phyloP scores from a whole-genome alignment of 495 filamentous ascomycete genomes.

The Achaetomiella virescens region DNA sequence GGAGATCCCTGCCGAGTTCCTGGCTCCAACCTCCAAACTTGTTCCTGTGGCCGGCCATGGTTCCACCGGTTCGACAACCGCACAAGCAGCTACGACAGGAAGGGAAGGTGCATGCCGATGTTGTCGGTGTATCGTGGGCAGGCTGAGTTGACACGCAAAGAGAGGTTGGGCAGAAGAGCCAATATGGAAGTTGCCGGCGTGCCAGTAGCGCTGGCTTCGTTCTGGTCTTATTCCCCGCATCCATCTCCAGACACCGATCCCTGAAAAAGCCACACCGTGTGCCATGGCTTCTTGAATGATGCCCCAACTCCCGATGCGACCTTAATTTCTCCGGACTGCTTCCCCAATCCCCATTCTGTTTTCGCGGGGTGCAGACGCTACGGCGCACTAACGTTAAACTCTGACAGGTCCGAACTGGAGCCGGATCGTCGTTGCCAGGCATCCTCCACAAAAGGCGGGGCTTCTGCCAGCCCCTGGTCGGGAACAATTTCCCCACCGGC shows the following conservation, averaged over 20 bases:
- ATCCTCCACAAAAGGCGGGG: too few relatives aligned
- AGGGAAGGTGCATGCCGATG: neutral
- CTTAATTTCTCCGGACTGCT: neutral
- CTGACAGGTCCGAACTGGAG: too few relatives aligned
- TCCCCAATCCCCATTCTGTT: neutral
- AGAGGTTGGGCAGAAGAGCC: too few relatives aligned
- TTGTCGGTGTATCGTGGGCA: neutral
- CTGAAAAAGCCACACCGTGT: too few relatives aligned
- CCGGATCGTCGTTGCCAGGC: neutral
- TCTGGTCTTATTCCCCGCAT: too few relatives aligned
- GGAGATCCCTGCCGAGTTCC: constrained; percentile 1
- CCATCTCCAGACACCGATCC: too few relatives aligned
- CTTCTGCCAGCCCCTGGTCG: too few relatives aligned
- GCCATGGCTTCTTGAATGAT: too few relatives aligned
- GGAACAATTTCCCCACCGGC: too few relatives aligned
- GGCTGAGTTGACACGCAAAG: too few relatives aligned
- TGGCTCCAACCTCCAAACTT: neutral
- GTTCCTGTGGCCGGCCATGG: neutral
- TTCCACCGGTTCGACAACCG: neutral
- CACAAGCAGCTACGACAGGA: neutral
- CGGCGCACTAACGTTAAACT: neutral
- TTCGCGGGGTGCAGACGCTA: neutral
- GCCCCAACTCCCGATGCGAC: neutral
- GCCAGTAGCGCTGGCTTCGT: too few relatives aligned
- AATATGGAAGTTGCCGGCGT: too few relatives aligned